Percentiles rank a stretch among this genome's conserved stretches.
These are phyloP conservation scores for Leccinum disarticulatum DNA, from an alignment of 768 basidiomycete genomes.

Conservation along the genomic window DNA sequence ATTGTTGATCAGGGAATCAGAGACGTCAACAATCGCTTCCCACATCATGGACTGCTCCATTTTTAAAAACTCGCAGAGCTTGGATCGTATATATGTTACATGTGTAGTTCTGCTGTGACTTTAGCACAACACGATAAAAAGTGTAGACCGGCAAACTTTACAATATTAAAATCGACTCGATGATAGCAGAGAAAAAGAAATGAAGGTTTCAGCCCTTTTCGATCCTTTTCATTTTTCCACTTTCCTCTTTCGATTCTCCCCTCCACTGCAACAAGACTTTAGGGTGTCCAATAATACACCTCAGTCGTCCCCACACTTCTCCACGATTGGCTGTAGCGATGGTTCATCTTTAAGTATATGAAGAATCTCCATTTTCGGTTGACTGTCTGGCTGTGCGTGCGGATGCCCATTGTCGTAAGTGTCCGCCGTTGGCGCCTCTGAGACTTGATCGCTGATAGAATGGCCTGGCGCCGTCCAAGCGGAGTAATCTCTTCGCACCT, in stretches of 20 bases:
- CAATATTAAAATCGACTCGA: neutral
- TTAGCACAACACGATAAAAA: neutral
- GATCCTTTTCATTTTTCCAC: neutral
- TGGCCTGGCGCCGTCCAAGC: conserved; percentile 45
- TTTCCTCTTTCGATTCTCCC: neutral
- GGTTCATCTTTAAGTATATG: conserved; percentile 14
- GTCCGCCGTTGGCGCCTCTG: conserved; percentile 11
- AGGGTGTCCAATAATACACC: neutral
- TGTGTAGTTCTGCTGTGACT: neutral
- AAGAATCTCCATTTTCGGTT: neutral
- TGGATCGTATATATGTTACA: conserved; percentile 4
- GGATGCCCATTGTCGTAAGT: conserved; percentile 35
- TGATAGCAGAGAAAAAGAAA: neutral
- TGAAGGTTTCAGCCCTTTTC: neutral
- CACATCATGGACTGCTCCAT: neutral
- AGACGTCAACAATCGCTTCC: neutral
- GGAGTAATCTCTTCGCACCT: conserved; percentile 64
- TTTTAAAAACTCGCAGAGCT: neutral
- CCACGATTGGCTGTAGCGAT: conserved; percentile 13
- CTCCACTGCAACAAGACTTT: neutral
- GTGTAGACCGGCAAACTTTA: neutral
- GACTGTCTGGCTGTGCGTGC: conserved; percentile 37
- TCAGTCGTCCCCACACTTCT: conserved; percentile 12
- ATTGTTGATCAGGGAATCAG: conserved; percentile 47
- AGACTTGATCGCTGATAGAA: conserved; percentile 5